These are phyloP conservation scores for Rhizopogon vulgaris DNA, from an alignment of 768 basidiomycete genomes.

Conservation along the genomic window DNA sequence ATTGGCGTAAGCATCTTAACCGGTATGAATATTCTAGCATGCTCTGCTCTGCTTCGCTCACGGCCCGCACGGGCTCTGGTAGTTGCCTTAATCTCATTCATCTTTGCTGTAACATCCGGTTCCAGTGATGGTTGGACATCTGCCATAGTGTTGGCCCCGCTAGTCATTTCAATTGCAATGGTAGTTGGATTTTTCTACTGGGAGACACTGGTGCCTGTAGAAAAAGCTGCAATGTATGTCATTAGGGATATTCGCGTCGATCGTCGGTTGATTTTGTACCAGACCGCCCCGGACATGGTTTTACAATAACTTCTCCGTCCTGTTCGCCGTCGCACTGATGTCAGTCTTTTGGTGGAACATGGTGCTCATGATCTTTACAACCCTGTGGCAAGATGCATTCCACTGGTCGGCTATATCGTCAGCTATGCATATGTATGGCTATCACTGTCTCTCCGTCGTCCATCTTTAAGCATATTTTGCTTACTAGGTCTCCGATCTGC, in stretches of 20 bases:
- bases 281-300: constrained; percentile 40
- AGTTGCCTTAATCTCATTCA: constrained; percentile 28
- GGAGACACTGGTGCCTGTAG: constrained; percentile 35
- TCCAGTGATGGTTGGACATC: constrained; percentile 44
- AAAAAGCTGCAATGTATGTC: constrained; percentile 38
- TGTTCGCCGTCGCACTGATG: constrained; percentile 31
- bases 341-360: constrained; percentile 39
- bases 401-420: constrained; percentile 35
- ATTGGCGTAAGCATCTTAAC: constrained; percentile 34
- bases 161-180: constrained; percentile 39
- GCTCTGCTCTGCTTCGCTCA: not conserved
- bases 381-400: constrained; percentile 36
- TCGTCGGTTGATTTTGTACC: not conserved
- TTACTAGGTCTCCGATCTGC: constrained; percentile 36
- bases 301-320: constrained; percentile 34
- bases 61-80: not conserved
- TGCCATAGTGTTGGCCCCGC: constrained; percentile 37
- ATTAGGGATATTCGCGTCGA: not conserved
- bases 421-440: constrained; percentile 33
- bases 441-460: constrained; percentile 1
- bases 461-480: not conserved
- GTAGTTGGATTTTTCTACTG: constrained; percentile 43
- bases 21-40: constrained; percentile 15
- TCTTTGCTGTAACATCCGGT: constrained; percentile 40
- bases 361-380: constrained; percentile 28